Conservation (phyloP, 1,284 basidiomycete genomes). For the Neolentinus lepideus region DNA sequence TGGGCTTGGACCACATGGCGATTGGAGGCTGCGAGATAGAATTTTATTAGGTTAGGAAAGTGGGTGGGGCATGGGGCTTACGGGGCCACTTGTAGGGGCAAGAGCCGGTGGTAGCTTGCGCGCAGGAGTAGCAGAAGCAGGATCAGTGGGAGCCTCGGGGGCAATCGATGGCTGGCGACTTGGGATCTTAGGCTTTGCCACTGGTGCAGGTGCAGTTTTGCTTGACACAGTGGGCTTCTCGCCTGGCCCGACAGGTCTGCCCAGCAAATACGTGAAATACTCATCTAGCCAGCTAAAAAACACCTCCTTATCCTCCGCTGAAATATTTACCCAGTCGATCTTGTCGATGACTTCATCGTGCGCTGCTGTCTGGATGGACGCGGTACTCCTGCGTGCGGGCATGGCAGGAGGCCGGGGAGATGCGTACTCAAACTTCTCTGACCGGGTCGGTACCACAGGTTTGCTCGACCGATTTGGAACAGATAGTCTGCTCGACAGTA, state of each 20-base stretch:
- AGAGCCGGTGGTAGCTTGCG: background rate
- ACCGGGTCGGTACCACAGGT: background rate
- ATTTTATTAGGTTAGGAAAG: background rate
- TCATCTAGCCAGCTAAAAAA: slow-evolving; percentile 77
- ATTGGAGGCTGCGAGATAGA: background rate
- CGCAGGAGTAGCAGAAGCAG: background rate
- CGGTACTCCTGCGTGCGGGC: slow-evolving; percentile 11
- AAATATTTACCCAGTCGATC: slow-evolving; percentile 67
- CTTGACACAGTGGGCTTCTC: background rate
- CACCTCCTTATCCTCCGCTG: slow-evolving; percentile 55
- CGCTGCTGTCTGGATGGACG: background rate
- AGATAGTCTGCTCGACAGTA: background rate
- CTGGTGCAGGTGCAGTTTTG: background rate
- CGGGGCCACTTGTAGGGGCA: background rate
- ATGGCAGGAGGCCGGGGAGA: slow-evolving; percentile 9
- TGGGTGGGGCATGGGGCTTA: background rate
- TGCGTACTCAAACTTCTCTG: background rate
- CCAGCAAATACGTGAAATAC: slow-evolving; percentile 51
- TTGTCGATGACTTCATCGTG: slow-evolving; percentile 7
- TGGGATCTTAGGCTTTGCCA: background rate
- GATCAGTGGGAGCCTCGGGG: background rate
- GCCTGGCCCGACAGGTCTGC: slow-evolving; percentile 6
- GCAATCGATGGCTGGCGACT: background rate
- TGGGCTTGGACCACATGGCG: slow-evolving; percentile 3
- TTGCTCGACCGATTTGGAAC: background rate